Conservation (phyloP, 2,329 filamentous ascomycete genomes). For the Cladophialophora chaetospira region DNA sequence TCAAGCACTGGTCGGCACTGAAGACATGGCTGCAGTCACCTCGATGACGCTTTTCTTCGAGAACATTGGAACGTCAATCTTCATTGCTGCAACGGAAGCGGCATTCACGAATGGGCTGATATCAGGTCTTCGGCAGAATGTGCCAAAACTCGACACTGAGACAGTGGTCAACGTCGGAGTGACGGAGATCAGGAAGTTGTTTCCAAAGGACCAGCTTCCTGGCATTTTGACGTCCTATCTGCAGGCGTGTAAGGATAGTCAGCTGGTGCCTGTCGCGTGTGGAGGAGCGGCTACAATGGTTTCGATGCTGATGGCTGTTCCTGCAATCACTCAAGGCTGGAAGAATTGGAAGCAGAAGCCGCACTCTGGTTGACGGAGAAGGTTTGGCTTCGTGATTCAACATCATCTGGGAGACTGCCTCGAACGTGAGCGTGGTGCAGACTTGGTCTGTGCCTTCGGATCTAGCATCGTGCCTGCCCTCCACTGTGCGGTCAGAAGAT, state of each 20-base stretch:
- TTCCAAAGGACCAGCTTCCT: slow-evolving; percentile 30
- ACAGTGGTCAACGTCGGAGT: slow-evolving; percentile 35
- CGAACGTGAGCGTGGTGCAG: too few relatives aligned
- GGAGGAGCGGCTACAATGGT: slow-evolving; percentile 10
- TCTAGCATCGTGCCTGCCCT: neutral
- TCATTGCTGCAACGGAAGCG: slow-evolving; percentile 35
- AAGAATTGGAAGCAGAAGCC: slow-evolving; percentile 11
- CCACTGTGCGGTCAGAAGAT: neutral
- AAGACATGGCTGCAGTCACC: slow-evolving; percentile 34
- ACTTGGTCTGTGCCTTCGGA: neutral
- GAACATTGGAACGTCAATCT: slow-evolving; percentile 36
- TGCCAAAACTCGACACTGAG: slow-evolving; percentile 26
- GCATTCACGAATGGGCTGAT: slow-evolving; percentile 37
- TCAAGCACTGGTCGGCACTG: slow-evolving; percentile 30
- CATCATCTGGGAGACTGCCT: neutral
- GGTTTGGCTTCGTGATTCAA: neutral
- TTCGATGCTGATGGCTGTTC: slow-evolving; percentile 9
- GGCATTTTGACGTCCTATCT: slow-evolving; percentile 36
- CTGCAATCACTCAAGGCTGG: slow-evolving; percentile 1
- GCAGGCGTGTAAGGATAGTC: slow-evolving; percentile 32
- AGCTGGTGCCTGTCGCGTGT: slow-evolving; percentile 23
- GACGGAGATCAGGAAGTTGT: slow-evolving; percentile 34
- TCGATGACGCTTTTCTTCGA: slow-evolving; percentile 33
- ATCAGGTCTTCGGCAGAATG: slow-evolving; percentile 17
- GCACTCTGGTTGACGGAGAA: neutral